Evolutionary conservation across 2,329 filamentous ascomycete genomes (phyloP), one percentile per base, ranked within the genome.

Genomic region (Zymoseptoria pseudotritici): DNA sequence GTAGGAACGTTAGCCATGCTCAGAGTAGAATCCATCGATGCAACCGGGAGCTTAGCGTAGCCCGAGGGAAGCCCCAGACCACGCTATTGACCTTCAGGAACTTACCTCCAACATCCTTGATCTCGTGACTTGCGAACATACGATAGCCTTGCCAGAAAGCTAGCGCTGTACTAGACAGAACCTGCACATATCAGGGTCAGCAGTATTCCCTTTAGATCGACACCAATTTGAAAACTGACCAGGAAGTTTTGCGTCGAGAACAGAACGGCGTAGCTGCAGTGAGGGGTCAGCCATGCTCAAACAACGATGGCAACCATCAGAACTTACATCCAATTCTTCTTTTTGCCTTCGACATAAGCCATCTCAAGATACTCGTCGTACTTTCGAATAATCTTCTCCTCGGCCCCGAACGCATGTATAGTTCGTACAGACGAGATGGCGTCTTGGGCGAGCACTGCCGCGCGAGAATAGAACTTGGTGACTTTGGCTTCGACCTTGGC

Each of bases 351-450:
- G n/a, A 71, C 64, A 61, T 77, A 75, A 8, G 79, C 79, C 49
- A 75, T 69, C 24, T 68, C 62, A 3, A 82, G 70, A 50, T 73
- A 72, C 10, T 69, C 69, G 55, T 81, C 75, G 61, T 81, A 82
- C 61, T 72, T 76, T 17, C 66, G 62, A 2, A 74, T 71, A 49
- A 82, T 69, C 55, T 78, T 74, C 4, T 73, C 69, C 31, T 77
- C 74, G 3, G 78, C 73, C 60, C 79, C 78, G 63, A 82, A 82
- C 0, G 78, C 78, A 54, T 76, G 74, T 8, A 83, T 77, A 0
- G 78, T 82, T 2, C 77, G 74, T 60, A 83, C 78, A 0, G 78
- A 80, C 7, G 74, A 75, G 49, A 83, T 73, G 0, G 79, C 77
- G 60, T 83, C 80, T 67, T 82, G 78, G 1, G 80, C 80, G 3